Percentiles rank a stretch among this genome's conserved stretches.
Conservation (phyloP, 192 early-diverging fungal genomes). For the Phycomyces blakesleeanus region DNA sequence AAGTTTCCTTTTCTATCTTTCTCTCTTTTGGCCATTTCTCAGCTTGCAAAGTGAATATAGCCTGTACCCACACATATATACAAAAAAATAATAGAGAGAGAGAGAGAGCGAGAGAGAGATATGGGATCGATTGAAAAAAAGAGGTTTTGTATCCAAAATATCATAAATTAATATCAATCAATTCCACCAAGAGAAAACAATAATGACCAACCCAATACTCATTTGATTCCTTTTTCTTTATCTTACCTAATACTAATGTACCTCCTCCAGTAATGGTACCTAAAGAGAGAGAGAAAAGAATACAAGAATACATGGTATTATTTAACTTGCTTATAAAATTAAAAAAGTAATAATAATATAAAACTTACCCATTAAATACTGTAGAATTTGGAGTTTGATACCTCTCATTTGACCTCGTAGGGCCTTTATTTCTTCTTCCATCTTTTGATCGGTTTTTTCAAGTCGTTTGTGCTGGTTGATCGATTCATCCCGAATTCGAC, state of each 20-base stretch:
- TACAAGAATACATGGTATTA: background rate
- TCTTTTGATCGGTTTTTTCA: conserved; percentile 77
- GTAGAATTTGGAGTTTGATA: conserved; percentile 78
- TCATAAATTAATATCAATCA: too few species aligned
- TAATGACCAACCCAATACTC: too few species aligned
- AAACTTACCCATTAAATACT: conserved; percentile 72
- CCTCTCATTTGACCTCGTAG: conserved; percentile 84
- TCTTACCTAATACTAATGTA: conserved; percentile 63
- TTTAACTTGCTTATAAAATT: too few species aligned
- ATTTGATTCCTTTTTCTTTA: background rate
- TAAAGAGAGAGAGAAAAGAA: background rate
- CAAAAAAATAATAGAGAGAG: too few species aligned
- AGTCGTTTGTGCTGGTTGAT: conserved; percentile 77
- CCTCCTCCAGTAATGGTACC: conserved; percentile 77
- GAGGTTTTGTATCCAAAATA: too few species aligned
- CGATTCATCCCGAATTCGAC: conserved; percentile 80
- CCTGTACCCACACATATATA: background rate
- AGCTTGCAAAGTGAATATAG: conserved; percentile 16
- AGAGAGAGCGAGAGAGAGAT: too few species aligned
- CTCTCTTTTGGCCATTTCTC: background rate
- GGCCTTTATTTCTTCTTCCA: conserved; percentile 81
- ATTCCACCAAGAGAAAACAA: too few species aligned
- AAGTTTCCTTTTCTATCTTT: too few species aligned
- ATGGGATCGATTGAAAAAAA: too few species aligned
- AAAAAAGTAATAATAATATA: too few species aligned